Base-by-base conservation (phyloP, 768 basidiomycete species). In the Lactarius vividus region DNA sequence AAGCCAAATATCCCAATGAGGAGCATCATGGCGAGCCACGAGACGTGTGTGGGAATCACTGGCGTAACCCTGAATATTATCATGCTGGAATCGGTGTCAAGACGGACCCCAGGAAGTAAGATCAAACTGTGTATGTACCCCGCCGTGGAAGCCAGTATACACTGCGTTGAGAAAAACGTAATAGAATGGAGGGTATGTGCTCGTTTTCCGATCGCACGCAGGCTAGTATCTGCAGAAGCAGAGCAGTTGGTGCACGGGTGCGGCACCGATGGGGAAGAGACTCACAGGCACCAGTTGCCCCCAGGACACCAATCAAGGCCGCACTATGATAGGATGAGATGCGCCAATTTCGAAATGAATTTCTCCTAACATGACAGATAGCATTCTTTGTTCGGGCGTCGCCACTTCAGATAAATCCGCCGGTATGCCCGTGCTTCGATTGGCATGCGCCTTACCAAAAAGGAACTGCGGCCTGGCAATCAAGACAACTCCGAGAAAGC, bases 381-480 rank as follows among this genome's bases (percentile, higher is more conserved):
- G 69, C 52, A 92, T 73, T 57, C 92, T 75, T 72, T 79, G 75
- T 26, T 61, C 70, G 18, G 71, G 74, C 4, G 71, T 77, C 16
- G 61, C 77, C 23, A 66, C 68, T 13, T 68, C 60, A 18, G 59
- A 58, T 3, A 42, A 64, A 7, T 33, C 26, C 26, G 18, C 59
- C 64, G n/a, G 46, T n/a, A 20, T 49, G 23, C 46, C 46, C 10
- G 23, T 4, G 11, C 46, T 49, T 49, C 46, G n/a, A 49, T 23
- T 13, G 23, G 23, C 46, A 49, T 8, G 57, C 35, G 37, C 58
- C 33, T 40, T 56, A 3, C 87, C 88, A 70, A 97, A 95, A 6
- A 96, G 70, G 59, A 86, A 85, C 1, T 81, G 77, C 0, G 94
- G 94, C 42, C 91, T 81, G 13, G 93, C 91, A 57, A 96, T 92